These are phyloP conservation scores for Beauveria sp. DNA, from an alignment of 2,329 filamentous ascomycete genomes.

Conservation along the genomic window DNA sequence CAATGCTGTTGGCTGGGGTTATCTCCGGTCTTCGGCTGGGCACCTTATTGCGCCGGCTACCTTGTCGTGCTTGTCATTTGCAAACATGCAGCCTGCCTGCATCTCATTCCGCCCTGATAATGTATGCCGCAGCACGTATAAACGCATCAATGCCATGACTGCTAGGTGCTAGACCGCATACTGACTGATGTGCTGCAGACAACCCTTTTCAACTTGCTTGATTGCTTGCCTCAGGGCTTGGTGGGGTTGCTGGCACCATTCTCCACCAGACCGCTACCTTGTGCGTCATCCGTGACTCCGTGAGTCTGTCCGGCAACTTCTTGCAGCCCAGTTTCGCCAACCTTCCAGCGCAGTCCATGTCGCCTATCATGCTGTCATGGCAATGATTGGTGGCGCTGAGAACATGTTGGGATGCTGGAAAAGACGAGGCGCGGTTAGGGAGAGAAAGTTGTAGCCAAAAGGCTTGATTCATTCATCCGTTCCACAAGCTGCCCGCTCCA, in stretches of 20 bases:
- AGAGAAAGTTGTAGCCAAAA: background rate
- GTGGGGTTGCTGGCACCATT: background rate
- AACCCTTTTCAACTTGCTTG: background rate
- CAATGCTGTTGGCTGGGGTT: background rate
- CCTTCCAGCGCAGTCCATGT: background rate
- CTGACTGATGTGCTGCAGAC: background rate
- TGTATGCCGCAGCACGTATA: no score
- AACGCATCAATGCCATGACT: no score
- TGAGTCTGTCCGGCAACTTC: background rate
- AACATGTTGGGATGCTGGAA: no score
- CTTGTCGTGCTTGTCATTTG: background rate
- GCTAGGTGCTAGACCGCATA: no score
- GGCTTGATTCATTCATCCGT: background rate
- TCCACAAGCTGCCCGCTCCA: background rate
- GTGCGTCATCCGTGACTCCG: background rate
- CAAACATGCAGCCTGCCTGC: no score
- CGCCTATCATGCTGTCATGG: background rate
- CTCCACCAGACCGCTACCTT: slow-evolving; percentile 3
- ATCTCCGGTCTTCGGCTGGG: background rate
- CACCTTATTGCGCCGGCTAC: background rate
- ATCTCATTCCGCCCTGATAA: background rate
- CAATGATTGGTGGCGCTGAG: background rate
- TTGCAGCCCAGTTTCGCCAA: background rate
- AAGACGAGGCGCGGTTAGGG: background rate
- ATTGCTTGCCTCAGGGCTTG: background rate